phyloP scores from a whole-genome alignment of 306 rosid genomes.

The Arachis stenosperma region DNA sequence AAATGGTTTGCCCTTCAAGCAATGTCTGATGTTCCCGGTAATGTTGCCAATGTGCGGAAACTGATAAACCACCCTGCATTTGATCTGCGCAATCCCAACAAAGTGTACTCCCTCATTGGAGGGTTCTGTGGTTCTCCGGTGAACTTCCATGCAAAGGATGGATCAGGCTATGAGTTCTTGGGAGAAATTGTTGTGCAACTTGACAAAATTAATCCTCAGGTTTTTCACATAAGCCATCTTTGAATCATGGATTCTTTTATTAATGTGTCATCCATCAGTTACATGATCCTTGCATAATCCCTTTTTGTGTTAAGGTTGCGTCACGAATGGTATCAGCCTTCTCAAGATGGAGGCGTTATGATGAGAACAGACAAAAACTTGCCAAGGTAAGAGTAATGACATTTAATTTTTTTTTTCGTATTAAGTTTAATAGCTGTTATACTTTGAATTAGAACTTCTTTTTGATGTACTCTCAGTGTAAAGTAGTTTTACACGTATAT shows the following conservation, averaged over 20 bases:
- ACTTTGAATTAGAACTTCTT: no score
- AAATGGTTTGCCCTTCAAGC: slow-evolving; percentile 99
- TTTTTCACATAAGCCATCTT: slow-evolving; percentile 34
- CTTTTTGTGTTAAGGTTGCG: slow-evolving; percentile 70
- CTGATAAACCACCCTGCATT: slow-evolving; percentile 85
- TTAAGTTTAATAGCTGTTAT: no score
- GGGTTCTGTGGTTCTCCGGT: slow-evolving; percentile 88
- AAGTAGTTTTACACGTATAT: no score
- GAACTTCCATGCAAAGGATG: slow-evolving; percentile 94
- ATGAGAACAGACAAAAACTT: slow-evolving; percentile 76
- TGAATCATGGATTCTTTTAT: slow-evolving; percentile 14
- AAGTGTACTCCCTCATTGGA: slow-evolving; percentile 95
- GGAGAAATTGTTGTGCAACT: slow-evolving; percentile 83
- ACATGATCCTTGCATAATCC: slow-evolving; percentile 1
- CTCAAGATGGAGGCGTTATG: slow-evolving; percentile 95
- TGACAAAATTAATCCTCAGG: slow-evolving; percentile 96
- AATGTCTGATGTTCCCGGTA: slow-evolving; percentile 76
- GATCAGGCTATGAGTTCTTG: slow-evolving; percentile 88
- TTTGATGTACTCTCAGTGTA: no score
- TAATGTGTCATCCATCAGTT: neutral
- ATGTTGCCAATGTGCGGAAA: slow-evolving; percentile 77
- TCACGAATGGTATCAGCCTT: slow-evolving; percentile 98
- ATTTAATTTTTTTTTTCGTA: no score
- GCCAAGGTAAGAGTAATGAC: slow-evolving; percentile 60
- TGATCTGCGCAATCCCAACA: slow-evolving; percentile 93